phyloP scores from a whole-genome alignment of 2,329 filamentous ascomycete genomes.

The Monascus ruber region DNA sequence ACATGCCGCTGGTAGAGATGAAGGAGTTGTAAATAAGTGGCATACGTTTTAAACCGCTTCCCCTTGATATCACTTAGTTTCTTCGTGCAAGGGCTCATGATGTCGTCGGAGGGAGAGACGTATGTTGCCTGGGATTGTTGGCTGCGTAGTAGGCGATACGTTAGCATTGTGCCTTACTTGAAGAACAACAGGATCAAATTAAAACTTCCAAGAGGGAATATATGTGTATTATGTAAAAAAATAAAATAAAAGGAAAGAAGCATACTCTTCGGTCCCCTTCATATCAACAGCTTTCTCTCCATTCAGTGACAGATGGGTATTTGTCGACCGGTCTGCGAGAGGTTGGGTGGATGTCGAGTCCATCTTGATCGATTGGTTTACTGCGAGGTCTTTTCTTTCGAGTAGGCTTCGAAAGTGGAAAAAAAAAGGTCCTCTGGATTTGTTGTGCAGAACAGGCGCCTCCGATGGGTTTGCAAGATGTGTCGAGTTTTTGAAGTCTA shows the following conservation, averaged over 20 bases:
- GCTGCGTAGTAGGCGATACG: too few relatives aligned
- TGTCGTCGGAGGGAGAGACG: constrained; percentile 38
- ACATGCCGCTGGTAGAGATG: not conserved
- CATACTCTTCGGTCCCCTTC: constrained; percentile 18
- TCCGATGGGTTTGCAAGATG: too few relatives aligned
- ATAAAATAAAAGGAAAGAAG: constrained; percentile 6
- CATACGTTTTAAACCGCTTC: constrained; percentile 38
- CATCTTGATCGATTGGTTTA: constrained; percentile 12
- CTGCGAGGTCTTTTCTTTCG: not conserved
- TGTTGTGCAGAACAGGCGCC: too few relatives aligned
- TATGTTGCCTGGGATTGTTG: constrained; percentile 25
- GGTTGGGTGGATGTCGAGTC: constrained; percentile 20
- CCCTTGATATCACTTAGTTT: constrained; percentile 40
- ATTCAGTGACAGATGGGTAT: constrained; percentile 24
- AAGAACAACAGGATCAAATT: not conserved
- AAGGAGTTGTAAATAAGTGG: not conserved
- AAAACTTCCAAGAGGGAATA: not conserved
- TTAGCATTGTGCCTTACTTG: too few relatives aligned
- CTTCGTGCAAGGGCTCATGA: constrained; percentile 40
- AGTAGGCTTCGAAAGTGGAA: too few relatives aligned
- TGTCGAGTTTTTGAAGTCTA: too few relatives aligned
- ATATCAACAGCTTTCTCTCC: constrained; percentile 18
- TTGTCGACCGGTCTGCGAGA: constrained; percentile 30
- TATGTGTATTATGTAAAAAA: not conserved
- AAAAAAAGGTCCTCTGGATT: too few relatives aligned